phyloP scores from a whole-genome alignment of 2,329 filamentous ascomycete genomes.

The Nigrograna mackinnonii region DNA sequence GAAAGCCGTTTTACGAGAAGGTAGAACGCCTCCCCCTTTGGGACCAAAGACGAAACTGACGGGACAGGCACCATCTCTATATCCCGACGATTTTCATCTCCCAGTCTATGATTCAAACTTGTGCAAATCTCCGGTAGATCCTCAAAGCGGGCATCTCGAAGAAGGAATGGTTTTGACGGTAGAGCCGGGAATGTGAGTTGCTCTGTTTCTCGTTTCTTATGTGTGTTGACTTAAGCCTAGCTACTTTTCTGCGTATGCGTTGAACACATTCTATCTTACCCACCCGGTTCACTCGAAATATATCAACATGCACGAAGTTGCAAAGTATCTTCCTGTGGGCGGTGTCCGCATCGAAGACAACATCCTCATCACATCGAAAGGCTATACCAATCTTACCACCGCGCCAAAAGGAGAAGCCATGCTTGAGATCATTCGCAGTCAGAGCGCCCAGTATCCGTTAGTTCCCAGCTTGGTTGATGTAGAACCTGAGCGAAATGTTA shows the following conservation, averaged over 20 bases:
- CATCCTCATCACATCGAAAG: constrained; percentile 69
- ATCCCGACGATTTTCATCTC: constrained; percentile 33
- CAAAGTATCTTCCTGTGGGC: constrained; percentile 81
- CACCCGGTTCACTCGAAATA: constrained; percentile 74
- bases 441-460: constrained; percentile 8
- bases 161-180: constrained; percentile 61
- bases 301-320: constrained; percentile 73
- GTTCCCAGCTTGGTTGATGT: constrained; percentile 1
- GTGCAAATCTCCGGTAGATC: constrained; percentile 35
- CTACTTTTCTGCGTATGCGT: constrained; percentile 91
- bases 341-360: constrained; percentile 77
- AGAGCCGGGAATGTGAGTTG: constrained; percentile 53
- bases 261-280: constrained; percentile 72
- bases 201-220: background rate
- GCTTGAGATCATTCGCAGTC: constrained; percentile 56
- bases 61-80: constrained; percentile 30
- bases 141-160: constrained; percentile 44
- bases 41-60: background rate
- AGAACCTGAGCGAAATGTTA: background rate
- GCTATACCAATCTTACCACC: constrained; percentile 73
- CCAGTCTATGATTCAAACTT: constrained; percentile 33
- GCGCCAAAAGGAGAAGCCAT: constrained; percentile 71
- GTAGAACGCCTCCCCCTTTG: constrained; percentile 12
- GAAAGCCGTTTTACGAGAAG: constrained; percentile 24
- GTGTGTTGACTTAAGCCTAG: constrained; percentile 52